phyloP scores from a whole-genome alignment of 805 yeast genomes.

The Candida dajiaensis region DNA sequence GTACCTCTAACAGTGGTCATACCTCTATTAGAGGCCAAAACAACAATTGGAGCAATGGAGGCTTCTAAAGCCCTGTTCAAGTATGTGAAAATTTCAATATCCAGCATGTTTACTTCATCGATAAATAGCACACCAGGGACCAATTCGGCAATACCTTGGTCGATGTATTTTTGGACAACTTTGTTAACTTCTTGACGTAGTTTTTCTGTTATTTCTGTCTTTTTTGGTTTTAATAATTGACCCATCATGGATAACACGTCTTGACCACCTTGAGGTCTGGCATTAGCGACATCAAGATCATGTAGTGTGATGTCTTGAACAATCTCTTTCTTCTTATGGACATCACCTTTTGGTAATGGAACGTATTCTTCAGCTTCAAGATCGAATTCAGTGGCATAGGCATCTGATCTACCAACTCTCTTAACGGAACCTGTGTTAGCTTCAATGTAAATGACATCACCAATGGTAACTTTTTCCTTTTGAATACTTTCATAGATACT shows the following conservation, averaged over 20 bases:
- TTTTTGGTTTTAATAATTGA: slow-evolving; percentile 89
- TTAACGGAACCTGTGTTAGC: slow-evolving; percentile 97
- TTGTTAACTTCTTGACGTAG: slow-evolving; percentile 89
- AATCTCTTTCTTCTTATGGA: slow-evolving; percentile 95
- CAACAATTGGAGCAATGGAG: slow-evolving; percentile 88
- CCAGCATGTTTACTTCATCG: slow-evolving; percentile 98
- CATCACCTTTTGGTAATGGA: slow-evolving; percentile 97
- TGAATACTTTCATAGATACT: slow-evolving; percentile 90
- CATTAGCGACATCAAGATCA: slow-evolving; percentile 94
- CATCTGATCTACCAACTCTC: slow-evolving; percentile 97
- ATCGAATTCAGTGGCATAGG: slow-evolving; percentile 97
- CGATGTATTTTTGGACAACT: slow-evolving; percentile 92
- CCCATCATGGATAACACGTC: slow-evolving; percentile 96
- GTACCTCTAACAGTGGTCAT: slow-evolving; percentile 89
- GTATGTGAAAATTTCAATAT: slow-evolving; percentile 93
- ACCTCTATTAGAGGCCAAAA: slow-evolving; percentile 94
- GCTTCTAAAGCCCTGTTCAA: slow-evolving; percentile 91
- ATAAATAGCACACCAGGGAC: slow-evolving; percentile 97
- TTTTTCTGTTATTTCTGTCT: slow-evolving; percentile 96
- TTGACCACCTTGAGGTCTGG: slow-evolving; percentile 96
- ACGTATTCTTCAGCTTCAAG: slow-evolving; percentile 98
- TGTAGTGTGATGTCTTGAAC: slow-evolving; percentile 96
- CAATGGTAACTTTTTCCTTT: slow-evolving; percentile 89
- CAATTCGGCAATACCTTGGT: slow-evolving; percentile 96
- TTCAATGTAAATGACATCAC: slow-evolving; percentile 96